Evolutionary conservation across 805 yeast species (phyloP).

Genomic region (Starmerella bombi): DNA sequence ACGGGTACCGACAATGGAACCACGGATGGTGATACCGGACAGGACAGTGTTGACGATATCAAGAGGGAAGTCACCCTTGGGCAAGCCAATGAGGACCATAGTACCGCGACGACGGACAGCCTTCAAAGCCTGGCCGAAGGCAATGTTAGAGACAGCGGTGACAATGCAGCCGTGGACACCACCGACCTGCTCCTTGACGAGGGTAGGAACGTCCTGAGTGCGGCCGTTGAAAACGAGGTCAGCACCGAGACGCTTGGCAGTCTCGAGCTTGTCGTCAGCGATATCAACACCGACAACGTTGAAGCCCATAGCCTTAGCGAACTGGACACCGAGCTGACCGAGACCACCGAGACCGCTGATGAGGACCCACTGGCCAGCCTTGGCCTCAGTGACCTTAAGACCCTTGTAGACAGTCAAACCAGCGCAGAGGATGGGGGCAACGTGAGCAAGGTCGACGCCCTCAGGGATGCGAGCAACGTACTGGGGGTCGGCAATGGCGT

Average conservation of each 20-base stretch:
- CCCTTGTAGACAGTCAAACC: constrained; percentile 90
- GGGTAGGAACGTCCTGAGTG: constrained; percentile 44
- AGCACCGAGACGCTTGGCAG: constrained; percentile 45
- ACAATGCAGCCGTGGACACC: constrained; percentile 69
- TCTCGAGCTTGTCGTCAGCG: constrained; percentile 47
- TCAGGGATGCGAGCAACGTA: constrained; percentile 73
- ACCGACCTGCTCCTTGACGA: constrained; percentile 44
- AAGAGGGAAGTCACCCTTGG: constrained; percentile 63
- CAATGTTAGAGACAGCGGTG: constrained; percentile 59
- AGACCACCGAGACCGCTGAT: constrained; percentile 70
- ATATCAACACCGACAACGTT: constrained; percentile 62
- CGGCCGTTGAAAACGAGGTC: constrained; percentile 45
- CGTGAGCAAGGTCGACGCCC: constrained; percentile 59
- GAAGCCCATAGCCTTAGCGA: constrained; percentile 65
- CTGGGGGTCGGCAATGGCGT: constrained; percentile 75
- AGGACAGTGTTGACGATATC: constrained; percentile 63
- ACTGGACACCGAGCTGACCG: constrained; percentile 62
- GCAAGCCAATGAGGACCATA: constrained; percentile 62
- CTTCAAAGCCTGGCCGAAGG: constrained; percentile 47
- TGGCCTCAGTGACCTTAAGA: constrained; percentile 58
- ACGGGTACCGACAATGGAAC: constrained; percentile 83
- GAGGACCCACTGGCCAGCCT: constrained; percentile 64
- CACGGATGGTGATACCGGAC: constrained; percentile 56
- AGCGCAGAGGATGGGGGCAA: constrained; percentile 78
- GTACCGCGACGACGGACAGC: constrained; percentile 57